Base-by-base conservation (phyloP, 163 green algal genomes). In the Smithsoniella earleae region DNA sequence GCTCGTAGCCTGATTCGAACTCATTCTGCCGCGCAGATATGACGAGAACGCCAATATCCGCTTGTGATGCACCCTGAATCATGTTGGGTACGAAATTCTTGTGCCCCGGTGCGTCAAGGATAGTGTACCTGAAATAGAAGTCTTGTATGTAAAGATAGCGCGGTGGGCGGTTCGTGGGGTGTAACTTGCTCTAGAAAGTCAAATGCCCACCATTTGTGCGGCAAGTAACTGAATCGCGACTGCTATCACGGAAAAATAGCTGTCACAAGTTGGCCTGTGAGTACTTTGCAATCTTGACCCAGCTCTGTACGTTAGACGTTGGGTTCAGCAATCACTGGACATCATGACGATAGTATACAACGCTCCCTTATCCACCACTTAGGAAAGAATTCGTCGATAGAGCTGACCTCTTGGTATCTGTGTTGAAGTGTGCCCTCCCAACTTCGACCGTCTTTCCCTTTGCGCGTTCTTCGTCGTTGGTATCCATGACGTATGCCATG, bases 401-500 rank as follows among this genome's bases (percentile, higher is more conserved):
- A 36, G 58, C n/a, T n/a, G 18, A 69, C 58, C 95, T 83, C 83
- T 94, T 93, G 78, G 90, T 93, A 20, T 90, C 83, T 3, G 95
- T 99, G 80, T 93, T 89, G 77, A 99, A 99, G 81, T 94, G 87
- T 1, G 95, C 95, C 0, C 93, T 84, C 0, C 95, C 95, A 38
- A 78, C 82, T 76, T 85, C 82, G n/a, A 84, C 80, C 2, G 85
- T 85, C 77, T 89, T 86, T 33, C 91, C 89, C 86, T 99, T 99
- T 5, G 88, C 87, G 8, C 94, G 84, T 87, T 99, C 95, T 83
- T 99, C 95, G 77, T 98, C 94, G 74, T 98, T 98, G 31, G 93
- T 98, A 84, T 99, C 95, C 95, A 99, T 99, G 87, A 99, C 98
- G 82, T 99, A 99, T 0, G 95, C 95, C 90, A 97, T 97, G 87